Evolutionary conservation across 2,329 filamentous ascomycete genomes (phyloP), one percentile per base, ranked within the genome.

Genomic region (Lachnellula occidentalis): DNA sequence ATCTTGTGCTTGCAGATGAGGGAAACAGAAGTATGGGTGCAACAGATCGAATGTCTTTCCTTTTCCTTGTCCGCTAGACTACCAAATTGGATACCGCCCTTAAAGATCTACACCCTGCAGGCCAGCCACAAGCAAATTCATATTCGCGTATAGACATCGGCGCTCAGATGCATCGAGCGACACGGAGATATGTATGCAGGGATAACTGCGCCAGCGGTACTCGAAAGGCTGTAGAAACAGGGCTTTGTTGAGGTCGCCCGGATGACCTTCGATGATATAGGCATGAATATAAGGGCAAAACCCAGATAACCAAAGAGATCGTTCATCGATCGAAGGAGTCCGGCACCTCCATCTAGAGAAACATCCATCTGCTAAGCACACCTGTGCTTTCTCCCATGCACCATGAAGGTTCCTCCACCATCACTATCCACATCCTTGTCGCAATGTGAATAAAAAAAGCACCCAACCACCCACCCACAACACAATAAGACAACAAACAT

Each of bases 401-500:
- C 49, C 50, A 61, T 54, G 57, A 58, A 60, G 52, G 48, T 22
- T 43, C 41, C 41, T 19, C 59, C 50, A 53, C 43, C 39, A 47
- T 58, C 52, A 46, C 48, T 60, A 59, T 58, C 55, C 58, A 64
- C 59, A 62, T 59, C 54, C 54, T 48, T 53, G 52, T 51, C 56
- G 53, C 55, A 57, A 54, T 45, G 53, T 58, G 47, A 52, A 47
- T 54, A 45, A 55, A 48, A 46, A 56, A 51, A 19, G 14, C 41
- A 21, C 19, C 41, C 41, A 55, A 45, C 52, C 50, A 48, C 51
- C 51, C 50, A 57, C 22, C 58, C 54, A 56, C 51, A 55, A 57
- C 51, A 58, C 61, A 60, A 65, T 64, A 63, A 64, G 61, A 47
- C 56, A 66, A 67, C 55, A 67, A 66, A 66, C 66, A 66, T 67